phyloP scores from a whole-genome alignment of 2,329 filamentous ascomycete species.

The Aspergillus ochraceoroseus region DNA sequence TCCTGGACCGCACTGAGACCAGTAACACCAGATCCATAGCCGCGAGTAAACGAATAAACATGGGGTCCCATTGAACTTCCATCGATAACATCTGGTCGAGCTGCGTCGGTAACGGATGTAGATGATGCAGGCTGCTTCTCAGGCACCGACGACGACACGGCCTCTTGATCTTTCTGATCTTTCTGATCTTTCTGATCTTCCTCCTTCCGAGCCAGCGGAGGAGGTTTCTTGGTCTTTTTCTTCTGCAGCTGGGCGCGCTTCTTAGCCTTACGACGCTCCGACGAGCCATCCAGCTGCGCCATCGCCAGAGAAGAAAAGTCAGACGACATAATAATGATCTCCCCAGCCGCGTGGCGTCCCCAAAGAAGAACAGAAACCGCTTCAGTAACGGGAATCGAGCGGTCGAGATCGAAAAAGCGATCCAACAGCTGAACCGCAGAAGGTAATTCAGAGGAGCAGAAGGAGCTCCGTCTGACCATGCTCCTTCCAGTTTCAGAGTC shows the following conservation, averaged over 20 bases:
- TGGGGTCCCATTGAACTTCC: neutral
- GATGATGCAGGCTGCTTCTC: no score
- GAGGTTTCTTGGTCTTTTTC: constrained; percentile 10
- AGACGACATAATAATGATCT: neutral
- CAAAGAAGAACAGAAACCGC: neutral
- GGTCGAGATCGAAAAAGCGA: constrained; percentile 13
- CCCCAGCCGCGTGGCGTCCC: neutral
- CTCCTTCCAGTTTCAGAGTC: constrained; percentile 1
- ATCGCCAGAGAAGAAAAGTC: neutral
- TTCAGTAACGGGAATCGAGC: constrained; percentile 2
- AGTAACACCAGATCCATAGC: no score
- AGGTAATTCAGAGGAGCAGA: constrained; percentile 19
- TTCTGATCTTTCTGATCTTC: neutral
- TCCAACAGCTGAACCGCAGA: constrained; percentile 9
- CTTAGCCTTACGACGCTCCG: constrained; percentile 10
- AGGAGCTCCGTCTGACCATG: constrained; percentile 17
- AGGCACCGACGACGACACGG: neutral
- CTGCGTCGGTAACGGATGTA: neutral
- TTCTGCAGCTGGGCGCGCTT: constrained; percentile 13
- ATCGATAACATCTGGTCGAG: neutral
- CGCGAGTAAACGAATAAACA: neutral
- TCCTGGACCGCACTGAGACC: no score
- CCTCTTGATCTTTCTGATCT: neutral
- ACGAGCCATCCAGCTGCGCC: constrained; percentile 12
- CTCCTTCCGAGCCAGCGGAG: neutral